phyloP scores from a whole-genome alignment of 257 asterid species.

The Petunia axillaris region DNA sequence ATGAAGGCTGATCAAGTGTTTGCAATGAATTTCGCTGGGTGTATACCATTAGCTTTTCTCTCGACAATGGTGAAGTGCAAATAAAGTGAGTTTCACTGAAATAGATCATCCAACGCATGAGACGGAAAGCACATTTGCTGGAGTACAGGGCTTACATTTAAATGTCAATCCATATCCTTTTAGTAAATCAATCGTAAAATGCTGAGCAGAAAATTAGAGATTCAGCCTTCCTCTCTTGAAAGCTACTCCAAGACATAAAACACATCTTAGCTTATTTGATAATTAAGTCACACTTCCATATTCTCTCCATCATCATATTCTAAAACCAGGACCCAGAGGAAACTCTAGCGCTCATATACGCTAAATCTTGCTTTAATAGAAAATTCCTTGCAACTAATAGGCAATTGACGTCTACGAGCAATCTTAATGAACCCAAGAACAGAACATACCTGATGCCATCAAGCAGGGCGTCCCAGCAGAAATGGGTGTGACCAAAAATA shows the following conservation, averaged over 20 bases:
- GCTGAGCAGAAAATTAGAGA: not conserved
- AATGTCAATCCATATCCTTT: not conserved
- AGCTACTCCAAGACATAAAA: not conserved
- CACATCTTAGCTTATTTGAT: not conserved
- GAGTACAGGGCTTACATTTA: not conserved
- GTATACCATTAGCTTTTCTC: too few species aligned
- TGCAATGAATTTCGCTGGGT: too few species aligned
- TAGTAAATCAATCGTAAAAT: not conserved
- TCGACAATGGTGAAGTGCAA: too few species aligned
- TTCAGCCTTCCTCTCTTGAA: not conserved
- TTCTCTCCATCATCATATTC: not conserved
- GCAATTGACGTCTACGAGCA: not conserved
- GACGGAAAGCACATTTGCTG: too few species aligned
- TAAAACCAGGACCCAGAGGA: not conserved
- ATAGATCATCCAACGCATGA: too few species aligned
- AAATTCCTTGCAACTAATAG: not conserved
- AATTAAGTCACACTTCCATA: not conserved
- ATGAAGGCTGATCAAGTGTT: too few species aligned
- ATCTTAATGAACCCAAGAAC: not conserved
- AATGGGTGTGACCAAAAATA: constrained; percentile 91
- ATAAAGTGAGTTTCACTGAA: too few species aligned
- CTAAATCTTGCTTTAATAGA: not conserved
- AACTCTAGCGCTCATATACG: not conserved
- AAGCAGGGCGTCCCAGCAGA: constrained; percentile 80
- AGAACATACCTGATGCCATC: constrained; percentile 77